A percentile compares a stretch with the other conserved stretches of the same genome.
Conservation (phyloP, 306 rosid species). For the Quercus rubra region DNA sequence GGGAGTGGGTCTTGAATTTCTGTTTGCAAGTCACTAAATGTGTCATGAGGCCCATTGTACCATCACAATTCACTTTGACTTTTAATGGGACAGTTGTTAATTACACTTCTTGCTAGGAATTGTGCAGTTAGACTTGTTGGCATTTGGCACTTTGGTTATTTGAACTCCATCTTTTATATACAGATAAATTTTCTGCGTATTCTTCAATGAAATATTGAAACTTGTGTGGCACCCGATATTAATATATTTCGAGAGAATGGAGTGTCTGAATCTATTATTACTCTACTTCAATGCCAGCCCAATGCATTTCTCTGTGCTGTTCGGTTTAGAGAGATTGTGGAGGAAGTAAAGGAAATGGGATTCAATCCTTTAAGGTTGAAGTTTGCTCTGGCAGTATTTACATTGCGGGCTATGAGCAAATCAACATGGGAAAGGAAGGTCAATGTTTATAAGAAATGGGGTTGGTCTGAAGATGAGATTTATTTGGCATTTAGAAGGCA, state of each 20-base stretch:
- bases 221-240: neutral
- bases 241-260: constrained; percentile 1
- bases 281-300: neutral
- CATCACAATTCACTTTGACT: too few species aligned
- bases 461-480: constrained; percentile 45
- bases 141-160: too few species aligned
- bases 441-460: constrained; percentile 43
- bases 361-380: constrained; percentile 12
- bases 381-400: constrained; percentile 1
- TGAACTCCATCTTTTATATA: too few species aligned
- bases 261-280: constrained; percentile 3
- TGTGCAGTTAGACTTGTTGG: too few species aligned
- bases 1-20: too few species aligned
- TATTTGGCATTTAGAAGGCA: constrained; percentile 23
- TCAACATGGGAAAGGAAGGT: constrained; percentile 38
- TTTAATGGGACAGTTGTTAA: too few species aligned
- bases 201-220: neutral
- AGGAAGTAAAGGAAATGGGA: constrained; percentile 35
- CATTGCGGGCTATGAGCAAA: neutral
- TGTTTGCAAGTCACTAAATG: too few species aligned
- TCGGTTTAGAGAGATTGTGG: neutral
- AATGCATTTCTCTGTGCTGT: neutral
- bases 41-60: too few species aligned
- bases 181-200: too few species aligned
- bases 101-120: too few species aligned